A percentile compares a stretch with the other conserved stretches of the same genome.
Evolutionary conservation across 345 rosid species (phyloP).

Genomic region (Noccaea bulbosa): DNA sequence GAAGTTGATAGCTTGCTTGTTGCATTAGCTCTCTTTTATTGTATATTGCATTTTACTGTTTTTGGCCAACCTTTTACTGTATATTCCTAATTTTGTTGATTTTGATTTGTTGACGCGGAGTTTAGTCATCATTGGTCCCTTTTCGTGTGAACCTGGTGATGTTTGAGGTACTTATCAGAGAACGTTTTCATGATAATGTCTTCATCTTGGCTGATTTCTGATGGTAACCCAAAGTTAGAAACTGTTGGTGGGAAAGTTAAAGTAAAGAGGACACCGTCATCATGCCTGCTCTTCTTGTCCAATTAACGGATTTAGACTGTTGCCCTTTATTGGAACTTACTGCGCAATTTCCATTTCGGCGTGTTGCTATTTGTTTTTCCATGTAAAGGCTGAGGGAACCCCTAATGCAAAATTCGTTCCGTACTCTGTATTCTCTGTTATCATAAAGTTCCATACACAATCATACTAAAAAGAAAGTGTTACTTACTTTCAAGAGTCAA

Average conservation of each 20-base stretch:
- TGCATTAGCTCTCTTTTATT: conserved; percentile 29
- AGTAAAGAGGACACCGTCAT: conserved; percentile 11
- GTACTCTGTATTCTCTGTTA: conserved; percentile 22
- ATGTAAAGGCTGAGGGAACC: conserved; percentile 16
- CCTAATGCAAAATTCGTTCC: conserved; percentile 1
- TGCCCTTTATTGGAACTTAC: conserved; percentile 19
- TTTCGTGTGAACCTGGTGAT: conserved; percentile 23
- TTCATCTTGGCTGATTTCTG: conserved; percentile 31
- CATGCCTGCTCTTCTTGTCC: conserved; percentile 26
- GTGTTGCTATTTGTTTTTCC: conserved; percentile 33
- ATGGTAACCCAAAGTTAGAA: conserved; percentile 33
- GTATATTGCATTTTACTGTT: neutral
- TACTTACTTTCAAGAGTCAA: conserved; percentile 31
- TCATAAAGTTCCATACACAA: conserved; percentile 17
- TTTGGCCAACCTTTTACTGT: too few relatives aligned
- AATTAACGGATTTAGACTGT: conserved; percentile 4
- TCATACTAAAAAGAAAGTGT: conserved; percentile 17
- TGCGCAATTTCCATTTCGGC: conserved; percentile 23
- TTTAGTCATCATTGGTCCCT: neutral
- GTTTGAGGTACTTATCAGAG: conserved; percentile 25
- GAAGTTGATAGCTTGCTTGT: conserved; percentile 32
- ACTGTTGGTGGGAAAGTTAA: conserved; percentile 37
- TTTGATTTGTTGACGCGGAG: conserved; percentile 16
- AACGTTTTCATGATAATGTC: conserved; percentile 25
- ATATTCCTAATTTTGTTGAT: neutral